Evolutionary conservation across 495 filamentous ascomycete genomes (phyloP).

Genomic region (Trypethelium eluteriae): DNA sequence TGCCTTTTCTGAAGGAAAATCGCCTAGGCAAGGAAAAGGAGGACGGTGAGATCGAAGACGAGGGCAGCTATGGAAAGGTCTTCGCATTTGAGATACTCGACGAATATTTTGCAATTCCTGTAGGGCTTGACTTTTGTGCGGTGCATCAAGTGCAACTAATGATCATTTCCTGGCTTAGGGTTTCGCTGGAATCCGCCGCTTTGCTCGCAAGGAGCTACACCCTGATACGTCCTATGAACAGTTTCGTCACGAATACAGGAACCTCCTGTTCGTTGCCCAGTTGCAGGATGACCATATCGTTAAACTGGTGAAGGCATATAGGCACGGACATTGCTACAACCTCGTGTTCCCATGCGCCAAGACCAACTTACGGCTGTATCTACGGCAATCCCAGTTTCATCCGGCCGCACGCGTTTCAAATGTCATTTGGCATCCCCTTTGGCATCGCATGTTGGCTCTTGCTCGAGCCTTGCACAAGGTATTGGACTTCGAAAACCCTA

Average conservation of each 20-base stretch:
- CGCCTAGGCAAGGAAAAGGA: not conserved
- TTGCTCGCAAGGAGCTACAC: slow-evolving; percentile 18
- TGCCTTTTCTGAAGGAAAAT: slow-evolving; percentile 13
- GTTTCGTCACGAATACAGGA: slow-evolving; percentile 15
- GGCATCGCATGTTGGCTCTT: slow-evolving; percentile 19
- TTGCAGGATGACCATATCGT: slow-evolving; percentile 19
- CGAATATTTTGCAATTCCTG: slow-evolving; percentile 16
- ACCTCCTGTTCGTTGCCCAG: slow-evolving; percentile 10
- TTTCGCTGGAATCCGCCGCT: not conserved
- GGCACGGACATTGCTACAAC: slow-evolving; percentile 15
- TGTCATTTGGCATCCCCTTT: slow-evolving; percentile 16
- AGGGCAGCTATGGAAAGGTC: slow-evolving; percentile 20
- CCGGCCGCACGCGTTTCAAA: not conserved
- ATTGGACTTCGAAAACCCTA: not conserved
- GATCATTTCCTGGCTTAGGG: not conserved
- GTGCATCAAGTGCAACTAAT: not conserved
- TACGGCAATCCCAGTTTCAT: not conserved
- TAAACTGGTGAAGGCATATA: slow-evolving; percentile 23
- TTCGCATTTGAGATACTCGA: slow-evolving; percentile 20
- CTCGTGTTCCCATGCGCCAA: slow-evolving; percentile 21
- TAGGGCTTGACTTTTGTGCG: not conserved
- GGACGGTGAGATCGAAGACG: slow-evolving; percentile 12
- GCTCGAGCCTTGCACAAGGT: slow-evolving; percentile 18
- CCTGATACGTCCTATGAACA: slow-evolving; percentile 9
- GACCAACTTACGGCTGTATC: slow-evolving; percentile 15